Conservation (phyloP, 2,329 filamentous ascomycete species). For the Ophiobolus disseminans region DNA sequence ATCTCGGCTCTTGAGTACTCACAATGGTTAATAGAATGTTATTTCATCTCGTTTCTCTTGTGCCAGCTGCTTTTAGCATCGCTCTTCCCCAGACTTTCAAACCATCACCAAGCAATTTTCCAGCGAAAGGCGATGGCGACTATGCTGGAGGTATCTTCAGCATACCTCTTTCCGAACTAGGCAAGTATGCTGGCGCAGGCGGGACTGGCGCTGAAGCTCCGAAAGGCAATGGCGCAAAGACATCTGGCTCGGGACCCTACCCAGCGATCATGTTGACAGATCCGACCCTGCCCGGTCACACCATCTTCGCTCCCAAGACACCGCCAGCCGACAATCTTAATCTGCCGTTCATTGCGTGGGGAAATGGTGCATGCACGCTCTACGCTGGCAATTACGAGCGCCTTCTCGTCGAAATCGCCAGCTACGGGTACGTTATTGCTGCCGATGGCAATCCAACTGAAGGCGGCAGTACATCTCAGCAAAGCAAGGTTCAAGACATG, state of each 20-base stretch:
- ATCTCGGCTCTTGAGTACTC: too few relatives aligned
- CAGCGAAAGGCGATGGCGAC: conserved; percentile 28
- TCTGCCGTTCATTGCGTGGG: conserved; percentile 30
- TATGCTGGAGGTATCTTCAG: conserved; percentile 31
- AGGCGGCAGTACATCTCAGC: conserved; percentile 5
- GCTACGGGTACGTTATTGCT: conserved; percentile 27
- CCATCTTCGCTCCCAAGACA: conserved; percentile 23
- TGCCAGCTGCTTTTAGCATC: background rate
- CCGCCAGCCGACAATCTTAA: conserved; percentile 20
- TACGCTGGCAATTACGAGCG: conserved; percentile 21
- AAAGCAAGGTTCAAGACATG: conserved; percentile 32
- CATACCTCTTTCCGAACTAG: conserved; percentile 25
- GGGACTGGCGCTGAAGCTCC: conserved; percentile 17
- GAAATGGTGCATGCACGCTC: conserved; percentile 24
- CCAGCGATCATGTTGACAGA: conserved; percentile 26
- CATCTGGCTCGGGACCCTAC: conserved; percentile 28
- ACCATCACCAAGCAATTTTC: conserved; percentile 22
- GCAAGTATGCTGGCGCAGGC: conserved; percentile 16
- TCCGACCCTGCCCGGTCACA: conserved; percentile 21
- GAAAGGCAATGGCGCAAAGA: conserved; percentile 17
- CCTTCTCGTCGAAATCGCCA: conserved; percentile 27
- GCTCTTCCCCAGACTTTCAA: conserved; percentile 16
- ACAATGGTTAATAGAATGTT: conserved; percentile 7
- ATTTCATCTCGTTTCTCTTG: conserved; percentile 6
- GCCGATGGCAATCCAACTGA: conserved; percentile 25